Conservation (phyloP, 2,329 filamentous ascomycete genomes). For the Myrmaecium sp. region DNA sequence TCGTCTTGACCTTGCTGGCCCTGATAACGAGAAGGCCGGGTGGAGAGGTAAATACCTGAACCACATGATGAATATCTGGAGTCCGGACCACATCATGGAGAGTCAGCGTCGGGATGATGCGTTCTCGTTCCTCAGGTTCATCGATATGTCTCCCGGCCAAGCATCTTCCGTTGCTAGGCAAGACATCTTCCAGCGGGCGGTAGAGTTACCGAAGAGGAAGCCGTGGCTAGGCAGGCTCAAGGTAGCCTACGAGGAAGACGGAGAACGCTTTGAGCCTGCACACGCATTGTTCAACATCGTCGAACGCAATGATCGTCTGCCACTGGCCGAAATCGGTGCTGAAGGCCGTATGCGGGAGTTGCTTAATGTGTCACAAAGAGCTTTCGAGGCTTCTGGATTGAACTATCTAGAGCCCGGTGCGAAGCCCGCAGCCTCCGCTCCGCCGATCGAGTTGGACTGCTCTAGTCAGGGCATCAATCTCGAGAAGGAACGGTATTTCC, state of each 20-base stretch:
- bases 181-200: conserved; percentile 57
- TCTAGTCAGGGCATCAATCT: conserved; percentile 44
- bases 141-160: conserved; percentile 59
- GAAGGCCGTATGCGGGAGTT: conserved; percentile 60
- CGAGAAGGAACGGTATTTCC: conserved; percentile 59
- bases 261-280: conserved; percentile 47
- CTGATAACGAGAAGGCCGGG: conserved; percentile 57
- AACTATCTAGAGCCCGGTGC: conserved; percentile 66
- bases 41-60: conserved; percentile 63
- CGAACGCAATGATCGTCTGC: conserved; percentile 47
- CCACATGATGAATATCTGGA: conserved; percentile 83
- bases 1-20: conserved; percentile 55
- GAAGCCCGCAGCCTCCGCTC: conserved; percentile 62
- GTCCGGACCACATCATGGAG: conserved; percentile 55
- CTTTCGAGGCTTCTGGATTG: conserved; percentile 55
- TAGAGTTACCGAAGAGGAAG: conserved; percentile 34
- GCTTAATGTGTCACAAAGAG: conserved; percentile 56
- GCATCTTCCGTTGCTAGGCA: conserved; percentile 51
- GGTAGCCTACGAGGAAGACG: conserved; percentile 50
- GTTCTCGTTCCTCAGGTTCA: conserved; percentile 85
- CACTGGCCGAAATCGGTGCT: conserved; percentile 50
- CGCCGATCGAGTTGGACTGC: conserved; percentile 68
- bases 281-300: conserved; percentile 73
- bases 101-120: conserved; percentile 44
- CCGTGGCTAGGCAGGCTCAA: conserved; percentile 50